These are phyloP conservation scores for Panicum miliaceum DNA, from an alignment of 176 grass and related monocot genomes.

Conservation along the genomic window DNA sequence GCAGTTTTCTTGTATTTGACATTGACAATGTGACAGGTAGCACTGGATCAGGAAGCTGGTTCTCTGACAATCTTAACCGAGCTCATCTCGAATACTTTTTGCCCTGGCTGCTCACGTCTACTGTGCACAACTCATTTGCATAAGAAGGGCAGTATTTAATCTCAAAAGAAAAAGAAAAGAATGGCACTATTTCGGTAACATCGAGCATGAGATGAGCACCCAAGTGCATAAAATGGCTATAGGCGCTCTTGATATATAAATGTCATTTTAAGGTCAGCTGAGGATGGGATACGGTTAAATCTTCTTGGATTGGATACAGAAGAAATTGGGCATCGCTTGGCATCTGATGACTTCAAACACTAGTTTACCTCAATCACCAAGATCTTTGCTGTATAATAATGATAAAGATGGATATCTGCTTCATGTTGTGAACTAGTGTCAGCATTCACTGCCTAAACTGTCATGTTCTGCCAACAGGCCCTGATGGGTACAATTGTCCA, in stretches of 20 bases:
- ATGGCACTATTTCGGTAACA: conserved; percentile 11
- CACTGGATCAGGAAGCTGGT: conserved; percentile 47
- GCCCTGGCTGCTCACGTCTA: conserved; percentile 35
- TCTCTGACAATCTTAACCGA: conserved; percentile 57
- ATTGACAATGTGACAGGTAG: conserved; percentile 26
- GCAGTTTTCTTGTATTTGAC: conserved; percentile 30
- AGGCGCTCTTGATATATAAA: not conserved
- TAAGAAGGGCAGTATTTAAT: conserved; percentile 33
- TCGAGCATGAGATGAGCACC: not conserved
- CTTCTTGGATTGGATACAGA: too few relatives aligned
- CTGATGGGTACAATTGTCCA: not conserved
- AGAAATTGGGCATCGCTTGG: too few relatives aligned
- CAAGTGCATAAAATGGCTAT: not conserved
- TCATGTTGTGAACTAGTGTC: not conserved
- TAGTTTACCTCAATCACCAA: not conserved
- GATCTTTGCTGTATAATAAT: not conserved
- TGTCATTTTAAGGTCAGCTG: not conserved
- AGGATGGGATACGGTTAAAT: too few relatives aligned
- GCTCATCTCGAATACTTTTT: conserved; percentile 63
- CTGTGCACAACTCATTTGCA: conserved; percentile 37
- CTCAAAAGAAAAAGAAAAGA: conserved; percentile 46
- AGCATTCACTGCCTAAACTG: not conserved
- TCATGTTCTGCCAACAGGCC: not conserved
- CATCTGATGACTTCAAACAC: not conserved
- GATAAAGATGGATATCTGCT: not conserved